These are phyloP conservation scores for Penicillium sp. DNA, from an alignment of 2,329 filamentous ascomycete species.

Conservation along the genomic window DNA sequence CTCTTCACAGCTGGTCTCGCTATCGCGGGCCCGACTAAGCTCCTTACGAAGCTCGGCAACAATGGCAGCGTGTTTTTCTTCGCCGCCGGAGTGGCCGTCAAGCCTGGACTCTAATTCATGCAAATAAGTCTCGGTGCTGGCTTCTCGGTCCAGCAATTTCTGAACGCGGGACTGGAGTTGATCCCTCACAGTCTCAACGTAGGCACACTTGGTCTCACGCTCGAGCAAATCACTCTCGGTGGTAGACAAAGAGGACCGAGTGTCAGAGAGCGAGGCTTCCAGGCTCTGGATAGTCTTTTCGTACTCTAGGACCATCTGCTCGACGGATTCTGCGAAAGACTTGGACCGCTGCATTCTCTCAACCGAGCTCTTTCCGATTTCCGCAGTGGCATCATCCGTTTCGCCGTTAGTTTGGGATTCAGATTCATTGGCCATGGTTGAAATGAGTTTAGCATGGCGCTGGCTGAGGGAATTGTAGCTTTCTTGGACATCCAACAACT, in stretches of 20 bases:
- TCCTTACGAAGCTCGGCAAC: constrained; percentile 89
- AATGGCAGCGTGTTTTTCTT: constrained; percentile 87
- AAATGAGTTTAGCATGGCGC: constrained; percentile 92
- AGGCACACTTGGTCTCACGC: constrained; percentile 90
- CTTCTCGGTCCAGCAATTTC: constrained; percentile 88
- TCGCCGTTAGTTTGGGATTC: constrained; percentile 53
- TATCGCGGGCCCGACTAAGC: constrained; percentile 82
- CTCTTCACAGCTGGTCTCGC: constrained; percentile 86
- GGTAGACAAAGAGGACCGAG: constrained; percentile 76
- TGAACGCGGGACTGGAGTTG: constrained; percentile 89
- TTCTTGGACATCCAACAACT: constrained; percentile 88
- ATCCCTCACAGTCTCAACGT: constrained; percentile 85
- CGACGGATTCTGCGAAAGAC: constrained; percentile 92
- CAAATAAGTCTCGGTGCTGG: constrained; percentile 88
- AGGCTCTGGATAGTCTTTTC: constrained; percentile 97
- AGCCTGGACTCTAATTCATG: constrained; percentile 89
- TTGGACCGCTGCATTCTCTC: constrained; percentile 92
- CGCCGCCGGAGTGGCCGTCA: constrained; percentile 84
- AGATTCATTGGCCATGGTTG: constrained; percentile 84
- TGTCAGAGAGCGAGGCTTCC: constrained; percentile 87
- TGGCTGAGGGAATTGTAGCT: constrained; percentile 90
- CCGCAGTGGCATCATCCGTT: constrained; percentile 51
- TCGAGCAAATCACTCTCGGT: constrained; percentile 88
- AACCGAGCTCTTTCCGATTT: constrained; percentile 73
- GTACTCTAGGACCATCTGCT: constrained; percentile 94